Base-by-base conservation (phyloP, 2,329 filamentous ascomycete species). In the Fusarium pseudocircinatum region DNA sequence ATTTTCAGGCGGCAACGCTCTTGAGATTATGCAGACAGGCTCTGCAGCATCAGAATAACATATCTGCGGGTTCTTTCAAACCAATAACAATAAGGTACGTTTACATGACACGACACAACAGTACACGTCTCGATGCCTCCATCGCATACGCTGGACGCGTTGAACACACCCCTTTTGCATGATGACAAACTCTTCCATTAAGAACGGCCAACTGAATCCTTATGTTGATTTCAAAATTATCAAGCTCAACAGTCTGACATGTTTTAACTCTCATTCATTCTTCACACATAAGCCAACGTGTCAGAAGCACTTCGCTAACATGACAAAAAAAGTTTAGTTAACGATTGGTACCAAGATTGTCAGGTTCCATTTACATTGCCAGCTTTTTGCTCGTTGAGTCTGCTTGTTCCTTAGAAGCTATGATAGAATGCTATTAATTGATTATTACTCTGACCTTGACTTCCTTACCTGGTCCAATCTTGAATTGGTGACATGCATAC, bases 191-290 rank as follows among this genome's bases (percentile, higher is more conserved):
- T 79, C 83, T 87, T 82, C 79, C 85, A 84, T 88, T 89, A 90
- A 90, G 88, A 90, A 90, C 88, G 88, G 88, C 88, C 88, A 89
- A 88, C 89, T 87, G 87, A 91, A 89, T 83, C 77, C 78, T 79
- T 75, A 86, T 90, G 88, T 89, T 86, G 88, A 90, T 78, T 78
- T 75, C 84, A 82, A 84, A 85, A 83, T 82, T 84, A 87, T 89
- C 88, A 90, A 90, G 87, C 88, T 90, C 87, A 89, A 89, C 87
- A 89, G 87, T 90, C 87, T 90, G 88, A 90, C 74, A 75, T 65
- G 28, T 66, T 66, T 64, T 57, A 40, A 40, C 44, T 59, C 44
- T 49, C 52, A 52, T 34, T 63, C 60, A 67, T 43, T 28, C 43
- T 69, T 30, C 8, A 30, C 44, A 26, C 39, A n/a, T n/a, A 22